These are phyloP conservation scores for Ogataea henricii DNA, from an alignment of 805 yeast species.

Conservation along the genomic window DNA sequence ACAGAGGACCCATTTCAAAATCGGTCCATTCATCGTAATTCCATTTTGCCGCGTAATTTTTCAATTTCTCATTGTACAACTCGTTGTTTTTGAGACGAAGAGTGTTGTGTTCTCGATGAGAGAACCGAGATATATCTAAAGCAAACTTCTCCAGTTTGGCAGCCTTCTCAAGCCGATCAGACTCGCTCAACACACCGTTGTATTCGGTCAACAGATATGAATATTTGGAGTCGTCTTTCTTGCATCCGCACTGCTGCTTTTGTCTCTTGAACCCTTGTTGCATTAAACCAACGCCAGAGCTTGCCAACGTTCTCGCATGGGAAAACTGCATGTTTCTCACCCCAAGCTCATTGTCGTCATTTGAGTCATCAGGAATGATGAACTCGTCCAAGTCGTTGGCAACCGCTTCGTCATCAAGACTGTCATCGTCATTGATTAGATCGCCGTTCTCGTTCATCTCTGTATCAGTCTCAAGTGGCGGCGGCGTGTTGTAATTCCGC, in stretches of 20 bases:
- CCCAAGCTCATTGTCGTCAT: slow-evolving; percentile 5
- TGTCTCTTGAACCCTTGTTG: slow-evolving; percentile 12
- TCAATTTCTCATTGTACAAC: slow-evolving; percentile 25
- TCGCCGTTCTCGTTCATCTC: slow-evolving; percentile 30
- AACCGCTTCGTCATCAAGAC: slow-evolving; percentile 39
- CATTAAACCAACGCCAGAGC: background rate
- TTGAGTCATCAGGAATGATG: slow-evolving; percentile 18
- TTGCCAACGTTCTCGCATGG: slow-evolving; percentile 4
- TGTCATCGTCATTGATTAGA: slow-evolving; percentile 25
- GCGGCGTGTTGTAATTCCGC: slow-evolving; percentile 39
- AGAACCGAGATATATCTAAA: slow-evolving; percentile 28
- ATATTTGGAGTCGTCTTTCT: slow-evolving; percentile 21
- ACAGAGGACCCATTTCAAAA: slow-evolving; percentile 32
- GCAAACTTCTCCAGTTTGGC: slow-evolving; percentile 32
- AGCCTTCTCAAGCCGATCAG: slow-evolving; percentile 28
- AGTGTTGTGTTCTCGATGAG: slow-evolving; percentile 32
- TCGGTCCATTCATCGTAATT: slow-evolving; percentile 43
- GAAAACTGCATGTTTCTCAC: slow-evolving; percentile 10
- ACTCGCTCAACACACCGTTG: slow-evolving; percentile 23
- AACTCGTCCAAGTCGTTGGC: slow-evolving; percentile 44
- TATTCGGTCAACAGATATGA: slow-evolving; percentile 23
- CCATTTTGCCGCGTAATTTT: slow-evolving; percentile 42
- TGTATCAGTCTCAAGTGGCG: slow-evolving; percentile 34
- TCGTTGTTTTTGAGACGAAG: slow-evolving; percentile 31
- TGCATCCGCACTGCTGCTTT: slow-evolving; percentile 8